These are phyloP conservation scores for Xenoacremonium recifei DNA, from an alignment of 2,329 filamentous ascomycete species.

Conservation along the genomic window DNA sequence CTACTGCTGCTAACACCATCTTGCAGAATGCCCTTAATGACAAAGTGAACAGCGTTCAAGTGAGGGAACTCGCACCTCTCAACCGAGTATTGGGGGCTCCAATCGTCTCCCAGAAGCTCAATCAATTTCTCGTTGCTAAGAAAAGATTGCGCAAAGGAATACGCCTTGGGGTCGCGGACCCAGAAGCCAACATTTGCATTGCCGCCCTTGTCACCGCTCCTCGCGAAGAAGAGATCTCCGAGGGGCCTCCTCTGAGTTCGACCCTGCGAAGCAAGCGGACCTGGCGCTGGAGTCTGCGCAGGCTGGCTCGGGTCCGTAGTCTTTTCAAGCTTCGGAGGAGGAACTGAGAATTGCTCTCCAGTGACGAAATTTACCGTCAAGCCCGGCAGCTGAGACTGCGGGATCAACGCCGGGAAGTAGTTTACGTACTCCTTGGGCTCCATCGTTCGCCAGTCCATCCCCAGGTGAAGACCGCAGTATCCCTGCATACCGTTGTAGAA, in stretches of 20 bases:
- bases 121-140: constrained; percentile 36
- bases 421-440: constrained; percentile 28
- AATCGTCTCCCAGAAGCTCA: constrained; percentile 43
- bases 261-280: background rate
- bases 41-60: constrained; percentile 43
- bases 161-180: constrained; percentile 36
- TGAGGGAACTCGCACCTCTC: constrained; percentile 45
- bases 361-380: constrained; percentile 21
- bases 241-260: constrained; percentile 12
- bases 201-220: constrained; percentile 33
- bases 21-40: constrained; percentile 43
- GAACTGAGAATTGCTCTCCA: constrained; percentile 6
- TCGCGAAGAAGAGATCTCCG: constrained; percentile 30
- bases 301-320: background rate
- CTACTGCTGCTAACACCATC: constrained; percentile 46
- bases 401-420: constrained; percentile 33
- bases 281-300: background rate
- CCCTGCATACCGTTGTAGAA: constrained; percentile 32
- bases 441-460: constrained; percentile 36
- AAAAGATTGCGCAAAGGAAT: constrained; percentile 38
- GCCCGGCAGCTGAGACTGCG: constrained; percentile 9
- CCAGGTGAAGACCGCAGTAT: constrained; percentile 31
- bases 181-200: constrained; percentile 35
- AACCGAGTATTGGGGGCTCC: constrained; percentile 35
- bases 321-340: background rate